Conservation (phyloP, 225 moss, liverwort and hornwort species). For the Anthoceros angustus region DNA sequence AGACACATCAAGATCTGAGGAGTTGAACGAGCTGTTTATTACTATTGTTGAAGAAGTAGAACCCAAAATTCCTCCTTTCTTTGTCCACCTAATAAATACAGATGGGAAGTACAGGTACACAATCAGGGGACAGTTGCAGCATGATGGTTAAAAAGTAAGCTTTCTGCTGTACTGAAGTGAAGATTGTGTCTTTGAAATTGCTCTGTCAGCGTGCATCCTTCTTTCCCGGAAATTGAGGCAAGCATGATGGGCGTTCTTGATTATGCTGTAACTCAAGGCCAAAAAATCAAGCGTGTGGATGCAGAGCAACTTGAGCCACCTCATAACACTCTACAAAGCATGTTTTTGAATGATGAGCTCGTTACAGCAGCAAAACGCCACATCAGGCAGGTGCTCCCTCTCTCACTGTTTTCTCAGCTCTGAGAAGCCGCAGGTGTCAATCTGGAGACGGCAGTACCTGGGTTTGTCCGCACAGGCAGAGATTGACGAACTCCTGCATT, state of each 20-base stretch:
- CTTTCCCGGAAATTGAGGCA: conserved; percentile 47
- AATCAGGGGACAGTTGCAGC: neutral
- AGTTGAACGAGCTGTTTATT: neutral
- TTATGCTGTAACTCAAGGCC: conserved; percentile 42
- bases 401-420: conserved; percentile 8
- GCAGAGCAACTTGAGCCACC: conserved; percentile 36
- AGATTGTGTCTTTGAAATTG: neutral
- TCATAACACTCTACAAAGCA: conserved; percentile 32
- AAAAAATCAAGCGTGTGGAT: conserved; percentile 50
- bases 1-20: neutral
- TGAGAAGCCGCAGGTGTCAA: too few relatives aligned
- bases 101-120: neutral
- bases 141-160: too few relatives aligned
- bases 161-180: too few relatives aligned
- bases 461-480: too few relatives aligned
- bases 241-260: conserved; percentile 40
- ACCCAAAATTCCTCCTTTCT: neutral
- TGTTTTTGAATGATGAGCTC: conserved; percentile 58
- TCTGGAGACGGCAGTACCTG: too few relatives aligned
- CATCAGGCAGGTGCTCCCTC: conserved; percentile 43
- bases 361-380: conserved; percentile 53
- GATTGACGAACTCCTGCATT: too few relatives aligned
- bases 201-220: conserved; percentile 35
- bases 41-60: neutral
- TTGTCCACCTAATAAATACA: neutral